Evolutionary conservation across 345 rosid genomes (phyloP).

Genomic region (Eutrema heterophyllum): DNA sequence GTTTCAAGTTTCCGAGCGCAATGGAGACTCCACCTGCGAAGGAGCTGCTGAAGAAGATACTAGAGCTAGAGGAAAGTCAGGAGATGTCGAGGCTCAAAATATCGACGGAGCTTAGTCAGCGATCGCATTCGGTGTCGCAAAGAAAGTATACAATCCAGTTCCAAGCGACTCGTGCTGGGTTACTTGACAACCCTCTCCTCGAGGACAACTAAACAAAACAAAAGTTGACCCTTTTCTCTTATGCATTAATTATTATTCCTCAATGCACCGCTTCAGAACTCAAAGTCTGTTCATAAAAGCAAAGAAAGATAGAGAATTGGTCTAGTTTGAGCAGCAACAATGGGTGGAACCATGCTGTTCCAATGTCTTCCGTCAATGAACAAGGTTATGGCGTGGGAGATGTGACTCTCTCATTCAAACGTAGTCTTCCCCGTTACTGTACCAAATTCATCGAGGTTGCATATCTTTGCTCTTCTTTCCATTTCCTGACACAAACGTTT

Average conservation of each 20-base stretch:
- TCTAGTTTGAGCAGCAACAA: background rate
- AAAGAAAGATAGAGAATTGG: background rate
- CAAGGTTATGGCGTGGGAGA: conserved; percentile 89
- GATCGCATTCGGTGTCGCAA: conserved; percentile 68
- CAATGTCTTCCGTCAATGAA: conserved; percentile 89
- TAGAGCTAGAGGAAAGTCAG: conserved; percentile 72
- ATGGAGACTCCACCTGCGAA: conserved; percentile 62
- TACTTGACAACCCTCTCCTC: conserved; percentile 42
- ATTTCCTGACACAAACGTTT: too few species aligned
- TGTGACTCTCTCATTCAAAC: conserved; percentile 88
- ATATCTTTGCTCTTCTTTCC: too few species aligned
- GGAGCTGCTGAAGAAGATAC: conserved; percentile 70
- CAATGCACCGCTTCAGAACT: background rate
- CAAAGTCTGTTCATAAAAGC: background rate
- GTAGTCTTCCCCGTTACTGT: conserved; percentile 92
- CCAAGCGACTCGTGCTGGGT: conserved; percentile 50
- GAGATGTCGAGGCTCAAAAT: conserved; percentile 66
- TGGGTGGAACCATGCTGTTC: conserved; percentile 92
- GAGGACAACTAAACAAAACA: conserved; percentile 27
- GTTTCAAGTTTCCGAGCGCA: background rate
- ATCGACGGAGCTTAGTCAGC: conserved; percentile 37
- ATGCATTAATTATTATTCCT: background rate
- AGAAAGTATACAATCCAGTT: conserved; percentile 48
- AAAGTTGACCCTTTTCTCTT: background rate
- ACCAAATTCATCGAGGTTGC: conserved; percentile 78